A percentile compares a stretch with the other conserved stretches of the same genome.
Conservation (phyloP, 108 stramenopile species). For the Cyclotella kingstonii region DNA sequence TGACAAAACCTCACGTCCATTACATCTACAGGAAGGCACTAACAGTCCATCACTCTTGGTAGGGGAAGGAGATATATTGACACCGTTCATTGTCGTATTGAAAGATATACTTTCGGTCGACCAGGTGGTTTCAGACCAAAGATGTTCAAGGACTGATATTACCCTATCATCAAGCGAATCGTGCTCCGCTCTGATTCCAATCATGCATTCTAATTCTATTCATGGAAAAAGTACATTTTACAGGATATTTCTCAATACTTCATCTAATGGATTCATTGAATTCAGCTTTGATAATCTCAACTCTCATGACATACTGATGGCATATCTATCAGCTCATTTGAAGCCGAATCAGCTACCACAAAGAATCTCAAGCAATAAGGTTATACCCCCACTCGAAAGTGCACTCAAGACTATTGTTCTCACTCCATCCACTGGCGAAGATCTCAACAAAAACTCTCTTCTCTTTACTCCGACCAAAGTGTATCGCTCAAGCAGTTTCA, state of each 20-base stretch:
- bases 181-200: neutral
- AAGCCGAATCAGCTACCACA: conserved; percentile 1
- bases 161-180: conserved; percentile 3
- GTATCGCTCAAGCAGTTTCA: neutral
- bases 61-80: neutral
- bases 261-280: conserved; percentile 12
- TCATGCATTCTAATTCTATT: neutral
- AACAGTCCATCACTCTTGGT: neutral
- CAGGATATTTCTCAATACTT: conserved; percentile 19
- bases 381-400: neutral
- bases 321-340: conserved; percentile 8
- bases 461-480: neutral
- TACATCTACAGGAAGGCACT: neutral
- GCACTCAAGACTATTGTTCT: conserved; percentile 16
- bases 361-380: neutral
- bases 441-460: neutral
- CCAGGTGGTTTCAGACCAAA: conserved; percentile 1
- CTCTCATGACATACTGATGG: conserved; percentile 14
- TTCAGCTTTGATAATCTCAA: conserved; percentile 21
- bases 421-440: conserved; percentile 3
- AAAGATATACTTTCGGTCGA: conserved; percentile 17
- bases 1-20: neutral
- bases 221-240: conserved; percentile 3
- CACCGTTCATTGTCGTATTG: neutral
- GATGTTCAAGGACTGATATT: neutral